phyloP scores from a whole-genome alignment of 257 asterid species.

The Capsicum chinense region DNA sequence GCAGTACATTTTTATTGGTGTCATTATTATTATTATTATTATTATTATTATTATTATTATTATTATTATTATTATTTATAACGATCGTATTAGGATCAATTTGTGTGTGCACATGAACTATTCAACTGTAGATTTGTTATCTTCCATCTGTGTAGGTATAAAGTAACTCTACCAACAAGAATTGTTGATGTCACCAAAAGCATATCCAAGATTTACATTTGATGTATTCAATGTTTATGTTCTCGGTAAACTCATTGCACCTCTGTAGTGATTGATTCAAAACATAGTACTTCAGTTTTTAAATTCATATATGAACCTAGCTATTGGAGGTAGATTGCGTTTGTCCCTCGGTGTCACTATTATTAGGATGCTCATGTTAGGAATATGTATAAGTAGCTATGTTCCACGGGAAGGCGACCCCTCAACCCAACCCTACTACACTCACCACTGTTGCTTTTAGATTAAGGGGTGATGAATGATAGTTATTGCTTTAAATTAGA shows the following conservation, averaged over 20 bases:
- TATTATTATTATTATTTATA: background rate
- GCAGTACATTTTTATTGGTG: background rate
- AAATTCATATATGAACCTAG: background rate
- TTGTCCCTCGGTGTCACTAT: background rate
- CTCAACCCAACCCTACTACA: background rate
- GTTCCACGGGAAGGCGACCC: background rate
- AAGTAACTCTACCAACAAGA: background rate
- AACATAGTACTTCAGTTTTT: background rate
- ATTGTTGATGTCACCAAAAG: background rate
- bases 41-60: background rate
- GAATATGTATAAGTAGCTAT: background rate
- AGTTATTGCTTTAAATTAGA: background rate
- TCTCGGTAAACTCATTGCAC: background rate
- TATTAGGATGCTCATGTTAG: conserved; percentile 10
- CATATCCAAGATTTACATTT: background rate
- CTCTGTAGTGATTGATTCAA: too few species aligned
- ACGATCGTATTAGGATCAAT: background rate
- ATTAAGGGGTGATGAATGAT: background rate
- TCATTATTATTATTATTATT: background rate
- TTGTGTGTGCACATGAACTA: background rate
- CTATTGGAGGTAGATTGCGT: background rate
- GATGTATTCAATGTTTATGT: background rate
- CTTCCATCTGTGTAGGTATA: background rate
- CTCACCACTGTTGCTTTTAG: background rate
- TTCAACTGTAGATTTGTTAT: background rate